phyloP scores from a whole-genome alignment of 768 basidiomycete genomes.

The Multifurca ochricompacta region DNA sequence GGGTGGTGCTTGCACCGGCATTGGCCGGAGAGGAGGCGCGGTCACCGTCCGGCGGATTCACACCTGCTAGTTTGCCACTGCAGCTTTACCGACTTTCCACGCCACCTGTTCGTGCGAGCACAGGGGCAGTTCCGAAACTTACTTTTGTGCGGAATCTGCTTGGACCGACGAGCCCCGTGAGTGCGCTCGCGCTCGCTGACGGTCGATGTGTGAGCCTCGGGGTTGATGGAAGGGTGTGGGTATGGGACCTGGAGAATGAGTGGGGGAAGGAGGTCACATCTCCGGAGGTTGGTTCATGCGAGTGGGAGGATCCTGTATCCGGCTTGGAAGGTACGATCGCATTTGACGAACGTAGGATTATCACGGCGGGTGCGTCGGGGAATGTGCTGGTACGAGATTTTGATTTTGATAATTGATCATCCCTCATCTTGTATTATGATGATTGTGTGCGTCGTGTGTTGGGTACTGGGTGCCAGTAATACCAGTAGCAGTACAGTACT shows the following conservation, averaged over 20 bases:
- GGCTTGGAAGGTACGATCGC: slow-evolving; percentile 37
- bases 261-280: slow-evolving; percentile 31
- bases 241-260: slow-evolving; percentile 74
- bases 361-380: slow-evolving; percentile 35
- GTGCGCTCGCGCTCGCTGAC: slow-evolving; percentile 65
- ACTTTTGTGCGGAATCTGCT: slow-evolving; percentile 64
- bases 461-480: too few species aligned
- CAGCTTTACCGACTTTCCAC: slow-evolving; percentile 71
- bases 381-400: slow-evolving; percentile 45
- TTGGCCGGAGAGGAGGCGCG: slow-evolving; percentile 14
- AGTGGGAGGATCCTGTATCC: background rate
- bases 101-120: slow-evolving; percentile 40
- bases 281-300: slow-evolving; percentile 27
- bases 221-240: slow-evolving; percentile 67
- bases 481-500: too few species aligned
- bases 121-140: slow-evolving; percentile 52
- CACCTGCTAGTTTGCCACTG: slow-evolving; percentile 37
- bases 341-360: slow-evolving; percentile 71
- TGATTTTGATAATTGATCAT: slow-evolving; percentile 37
- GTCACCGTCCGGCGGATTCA: slow-evolving; percentile 22
- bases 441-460: too few species aligned
- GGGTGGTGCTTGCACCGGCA: slow-evolving; percentile 68
- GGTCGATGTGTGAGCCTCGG: slow-evolving; percentile 76
- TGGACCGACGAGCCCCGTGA: slow-evolving; percentile 61
- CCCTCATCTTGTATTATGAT: too few species aligned